Percentiles rank a stretch among this genome's conserved stretches.
Evolutionary conservation across 2,329 filamentous ascomycete species (phyloP).

Genomic region (Aspergillus jensenii): DNA sequence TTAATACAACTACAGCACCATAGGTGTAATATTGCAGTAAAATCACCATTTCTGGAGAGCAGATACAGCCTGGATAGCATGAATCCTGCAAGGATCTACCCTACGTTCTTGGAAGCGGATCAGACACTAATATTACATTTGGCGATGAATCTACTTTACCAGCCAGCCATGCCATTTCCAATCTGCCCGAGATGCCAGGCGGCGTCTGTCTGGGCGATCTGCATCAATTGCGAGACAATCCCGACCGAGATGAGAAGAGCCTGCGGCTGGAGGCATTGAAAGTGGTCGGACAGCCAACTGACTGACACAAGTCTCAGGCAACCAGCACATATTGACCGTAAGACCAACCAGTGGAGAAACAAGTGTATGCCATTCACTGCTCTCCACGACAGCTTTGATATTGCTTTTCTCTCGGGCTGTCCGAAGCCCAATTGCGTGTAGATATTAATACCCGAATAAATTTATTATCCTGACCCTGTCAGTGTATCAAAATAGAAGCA

Average conservation of each 20-base stretch:
- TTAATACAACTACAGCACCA: not conserved
- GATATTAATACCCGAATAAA: not conserved
- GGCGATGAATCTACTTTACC: not conserved
- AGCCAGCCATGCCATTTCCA: not conserved
- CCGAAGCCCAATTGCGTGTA: not conserved
- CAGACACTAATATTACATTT: not conserved
- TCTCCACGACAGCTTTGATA: constrained; percentile 1
- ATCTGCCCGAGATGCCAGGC: not conserved
- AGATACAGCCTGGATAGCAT: not conserved
- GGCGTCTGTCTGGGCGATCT: not conserved
- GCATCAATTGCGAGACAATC: not conserved
- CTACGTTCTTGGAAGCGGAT: not conserved
- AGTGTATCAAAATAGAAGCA: constrained; percentile 11
- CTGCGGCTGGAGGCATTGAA: no score
- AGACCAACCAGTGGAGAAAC: not conserved
- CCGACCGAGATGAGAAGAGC: not conserved
- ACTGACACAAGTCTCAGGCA: not conserved
- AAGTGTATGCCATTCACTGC: constrained; percentile 4
- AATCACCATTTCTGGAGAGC: not conserved
- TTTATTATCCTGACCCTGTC: not conserved
- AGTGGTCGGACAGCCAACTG: not conserved
- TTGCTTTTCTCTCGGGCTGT: constrained; percentile 5
- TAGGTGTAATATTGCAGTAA: not conserved
- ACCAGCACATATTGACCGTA: constrained; percentile 2
- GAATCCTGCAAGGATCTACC: not conserved